A percentile compares a stretch with the other conserved stretches of the same genome.
Conservation (phyloP, 2,329 filamentous ascomycete genomes). For the Fusarium oligoseptatum region DNA sequence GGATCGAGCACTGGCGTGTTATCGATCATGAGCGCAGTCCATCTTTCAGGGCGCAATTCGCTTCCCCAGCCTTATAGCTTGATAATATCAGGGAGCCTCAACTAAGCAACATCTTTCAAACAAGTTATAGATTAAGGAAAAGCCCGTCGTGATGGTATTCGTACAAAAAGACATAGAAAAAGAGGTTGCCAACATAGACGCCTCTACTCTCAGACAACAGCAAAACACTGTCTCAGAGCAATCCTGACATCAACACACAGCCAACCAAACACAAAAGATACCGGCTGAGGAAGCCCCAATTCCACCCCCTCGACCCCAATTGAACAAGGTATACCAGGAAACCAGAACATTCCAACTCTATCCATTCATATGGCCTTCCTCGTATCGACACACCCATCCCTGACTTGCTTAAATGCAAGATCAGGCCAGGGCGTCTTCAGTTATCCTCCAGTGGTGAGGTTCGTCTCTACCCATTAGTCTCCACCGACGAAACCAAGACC, state of each 20-base stretch:
- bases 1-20: neutral
- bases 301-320: conserved; percentile 25
- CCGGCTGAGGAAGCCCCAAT: conserved; percentile 1
- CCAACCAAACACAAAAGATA: neutral
- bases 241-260: conserved; percentile 13
- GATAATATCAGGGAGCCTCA: neutral
- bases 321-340: conserved; percentile 19
- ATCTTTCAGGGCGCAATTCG: neutral
- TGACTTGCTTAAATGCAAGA: conserved; percentile 18
- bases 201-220: neutral
- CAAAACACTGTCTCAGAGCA: neutral
- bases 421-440: neutral
- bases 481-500: conserved; percentile 65
- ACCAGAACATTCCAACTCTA: conserved; percentile 33
- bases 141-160: conserved; percentile 9
- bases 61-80: neutral
- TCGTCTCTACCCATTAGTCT: conserved; percentile 46
- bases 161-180: conserved; percentile 22
- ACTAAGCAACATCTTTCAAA: neutral
- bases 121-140: neutral
- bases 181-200: conserved; percentile 7
- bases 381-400: conserved; percentile 18
- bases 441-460: conserved; percentile 25
- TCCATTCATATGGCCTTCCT: conserved; percentile 19
- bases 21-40: neutral